These are phyloP conservation scores for Phialemonium atrogriseum DNA, from an alignment of 2,329 filamentous ascomycete genomes.

Conservation along the genomic window DNA sequence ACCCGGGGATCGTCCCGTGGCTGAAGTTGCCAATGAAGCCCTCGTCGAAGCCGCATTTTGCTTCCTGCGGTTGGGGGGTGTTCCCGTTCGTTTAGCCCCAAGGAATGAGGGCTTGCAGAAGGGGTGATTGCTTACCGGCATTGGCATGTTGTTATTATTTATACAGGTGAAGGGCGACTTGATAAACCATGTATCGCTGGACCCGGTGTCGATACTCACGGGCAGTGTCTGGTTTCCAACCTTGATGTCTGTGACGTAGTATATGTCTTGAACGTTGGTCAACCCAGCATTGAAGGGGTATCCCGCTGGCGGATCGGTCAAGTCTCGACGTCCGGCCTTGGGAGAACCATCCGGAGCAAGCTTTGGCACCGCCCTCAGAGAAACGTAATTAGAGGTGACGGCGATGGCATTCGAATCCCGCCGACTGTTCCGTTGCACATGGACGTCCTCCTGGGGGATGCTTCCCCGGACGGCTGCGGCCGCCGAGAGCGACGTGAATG, in stretches of 20 bases:
- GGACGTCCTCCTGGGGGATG: no score
- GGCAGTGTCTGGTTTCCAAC: constrained; percentile 16
- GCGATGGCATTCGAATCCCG: no score
- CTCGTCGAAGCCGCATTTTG: constrained; percentile 16
- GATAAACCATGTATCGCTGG: constrained; percentile 18
- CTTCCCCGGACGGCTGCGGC: no score
- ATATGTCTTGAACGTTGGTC: constrained; percentile 16
- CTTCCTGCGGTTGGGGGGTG: not conserved
- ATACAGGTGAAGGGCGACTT: constrained; percentile 14
- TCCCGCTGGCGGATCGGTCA: no score
- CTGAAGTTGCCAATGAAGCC: constrained; percentile 23
- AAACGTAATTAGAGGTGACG: no score
- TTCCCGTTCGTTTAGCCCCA: not conserved
- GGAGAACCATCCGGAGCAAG: no score
- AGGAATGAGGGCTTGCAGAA: not conserved
- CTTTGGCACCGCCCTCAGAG: no score
- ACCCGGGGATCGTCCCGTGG: constrained; percentile 21
- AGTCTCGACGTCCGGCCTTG: no score
- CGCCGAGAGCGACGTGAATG: no score
- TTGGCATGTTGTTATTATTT: constrained; percentile 6
- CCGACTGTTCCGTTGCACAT: no score
- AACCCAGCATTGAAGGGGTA: constrained; percentile 6
- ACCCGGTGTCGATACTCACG: constrained; percentile 20
- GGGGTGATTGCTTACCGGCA: constrained; percentile 6
- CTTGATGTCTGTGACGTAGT: constrained; percentile 18